Evolutionary conservation across 2,329 filamentous ascomycete species (phyloP).

Genomic region (Escovopsis sp.): DNA sequence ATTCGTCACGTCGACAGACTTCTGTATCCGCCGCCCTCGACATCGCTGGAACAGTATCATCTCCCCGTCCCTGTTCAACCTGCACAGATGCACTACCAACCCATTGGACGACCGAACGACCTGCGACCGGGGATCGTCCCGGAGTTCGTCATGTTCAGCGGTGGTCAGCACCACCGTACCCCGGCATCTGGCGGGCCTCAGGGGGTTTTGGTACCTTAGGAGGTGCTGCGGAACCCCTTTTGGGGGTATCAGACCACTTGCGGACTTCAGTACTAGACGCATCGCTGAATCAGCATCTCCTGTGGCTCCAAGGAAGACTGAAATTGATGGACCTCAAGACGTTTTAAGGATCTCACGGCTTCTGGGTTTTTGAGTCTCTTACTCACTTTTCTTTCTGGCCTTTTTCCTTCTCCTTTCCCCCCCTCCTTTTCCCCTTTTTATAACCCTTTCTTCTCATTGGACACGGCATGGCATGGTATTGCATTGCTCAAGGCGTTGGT

Average conservation of each 20-base stretch:
- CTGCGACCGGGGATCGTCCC: constrained; percentile 59
- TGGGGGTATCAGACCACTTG: constrained; percentile 1
- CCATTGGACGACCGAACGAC: constrained; percentile 54
- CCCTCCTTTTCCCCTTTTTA: constrained; percentile 8
- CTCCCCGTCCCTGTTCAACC: constrained; percentile 43
- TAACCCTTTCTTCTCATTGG: constrained; percentile 2
- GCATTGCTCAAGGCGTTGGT: constrained; percentile 18
- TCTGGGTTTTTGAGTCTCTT: too few relatives aligned
- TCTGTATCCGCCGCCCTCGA: constrained; percentile 73
- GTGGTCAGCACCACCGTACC: constrained; percentile 16
- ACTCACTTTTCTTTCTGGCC: too few relatives aligned
- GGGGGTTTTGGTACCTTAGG: constrained; percentile 23
- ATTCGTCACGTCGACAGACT: constrained; percentile 81
- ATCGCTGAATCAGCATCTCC: neutral
- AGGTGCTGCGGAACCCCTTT: constrained; percentile 11
- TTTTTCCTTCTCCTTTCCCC: neutral
- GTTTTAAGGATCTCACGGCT: too few relatives aligned
- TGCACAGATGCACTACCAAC: constrained; percentile 71
- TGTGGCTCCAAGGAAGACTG: neutral
- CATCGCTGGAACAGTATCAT: constrained; percentile 62
- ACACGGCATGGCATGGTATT: constrained; percentile 15
- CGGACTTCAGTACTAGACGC: neutral
- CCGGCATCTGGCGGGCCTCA: constrained; percentile 15
- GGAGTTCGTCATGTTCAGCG: constrained; percentile 33
- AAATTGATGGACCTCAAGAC: neutral